These are phyloP conservation scores for Ustanciosporium gigantosporum DNA, from an alignment of 1,284 basidiomycete species.

Conservation along the genomic window DNA sequence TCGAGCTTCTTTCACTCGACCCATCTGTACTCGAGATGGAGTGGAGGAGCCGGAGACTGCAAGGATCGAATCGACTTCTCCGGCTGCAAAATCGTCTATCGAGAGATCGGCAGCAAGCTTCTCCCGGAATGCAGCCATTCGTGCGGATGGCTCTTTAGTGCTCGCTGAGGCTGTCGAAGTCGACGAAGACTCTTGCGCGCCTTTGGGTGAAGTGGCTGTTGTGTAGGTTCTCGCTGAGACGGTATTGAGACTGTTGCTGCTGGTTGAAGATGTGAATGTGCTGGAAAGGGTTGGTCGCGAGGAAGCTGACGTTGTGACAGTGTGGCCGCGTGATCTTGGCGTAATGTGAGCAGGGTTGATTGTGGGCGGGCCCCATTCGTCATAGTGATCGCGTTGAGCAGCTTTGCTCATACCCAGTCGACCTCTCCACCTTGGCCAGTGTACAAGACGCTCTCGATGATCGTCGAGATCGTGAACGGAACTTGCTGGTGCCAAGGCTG, in stretches of 20 bases:
- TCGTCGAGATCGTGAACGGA: constrained; percentile 53
- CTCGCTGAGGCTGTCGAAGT: constrained; percentile 1
- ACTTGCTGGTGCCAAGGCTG: constrained; percentile 54
- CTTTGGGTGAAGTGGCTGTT: constrained; percentile 10
- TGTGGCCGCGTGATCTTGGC: constrained; percentile 23
- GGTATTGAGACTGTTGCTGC: background rate
- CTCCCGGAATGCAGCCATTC: constrained; percentile 41
- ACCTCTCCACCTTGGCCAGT: constrained; percentile 61
- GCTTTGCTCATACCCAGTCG: constrained; percentile 53
- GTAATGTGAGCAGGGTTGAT: constrained; percentile 43
- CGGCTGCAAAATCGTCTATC: constrained; percentile 48
- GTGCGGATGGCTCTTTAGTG: constrained; percentile 17
- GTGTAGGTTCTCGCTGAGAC: constrained; percentile 14
- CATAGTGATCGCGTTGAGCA: constrained; percentile 45
- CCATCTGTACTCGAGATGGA: constrained; percentile 39
- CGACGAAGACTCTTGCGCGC: background rate
- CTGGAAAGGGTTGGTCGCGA: background rate
- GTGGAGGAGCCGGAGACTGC: constrained; percentile 5
- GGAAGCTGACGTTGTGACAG: constrained; percentile 1
- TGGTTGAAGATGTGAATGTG: background rate
- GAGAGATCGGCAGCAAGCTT: constrained; percentile 45
- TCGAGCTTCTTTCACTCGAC: constrained; percentile 63
- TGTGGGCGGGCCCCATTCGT: constrained; percentile 49
- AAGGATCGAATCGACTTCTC: constrained; percentile 16
- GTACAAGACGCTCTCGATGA: constrained; percentile 44